These are phyloP conservation scores for Sclerotinia sclerotiorum DNA, from an alignment of 2,329 filamentous ascomycete genomes.

Conservation along the genomic window DNA sequence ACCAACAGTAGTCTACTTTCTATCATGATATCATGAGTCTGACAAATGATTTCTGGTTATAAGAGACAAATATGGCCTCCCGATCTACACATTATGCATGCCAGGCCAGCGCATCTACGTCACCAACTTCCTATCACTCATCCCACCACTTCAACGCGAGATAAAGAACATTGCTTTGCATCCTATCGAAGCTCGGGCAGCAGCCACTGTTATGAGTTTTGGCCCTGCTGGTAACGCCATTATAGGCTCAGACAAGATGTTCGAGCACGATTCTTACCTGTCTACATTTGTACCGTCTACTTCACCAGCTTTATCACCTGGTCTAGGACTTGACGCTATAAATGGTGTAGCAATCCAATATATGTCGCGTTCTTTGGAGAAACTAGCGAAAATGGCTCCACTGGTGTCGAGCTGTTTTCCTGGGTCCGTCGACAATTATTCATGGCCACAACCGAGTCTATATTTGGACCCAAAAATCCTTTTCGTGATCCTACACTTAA, in stretches of 20 bases:
- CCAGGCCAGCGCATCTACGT: not conserved
- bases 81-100: not conserved
- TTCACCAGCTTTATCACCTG: conserved; percentile 16
- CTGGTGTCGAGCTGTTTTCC: conserved; percentile 33
- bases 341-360: conserved; percentile 10
- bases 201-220: conserved; percentile 13
- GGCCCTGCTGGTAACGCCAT: conserved; percentile 11
- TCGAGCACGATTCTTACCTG: conserved; percentile 22
- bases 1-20: not conserved
- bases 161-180: not conserved
- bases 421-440: conserved; percentile 31
- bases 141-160: not conserved
- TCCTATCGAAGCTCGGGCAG: not conserved
- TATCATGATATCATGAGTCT: not conserved
- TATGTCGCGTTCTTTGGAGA: conserved; percentile 3
- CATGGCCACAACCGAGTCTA: conserved; percentile 33
- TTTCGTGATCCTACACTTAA: conserved; percentile 18
- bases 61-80: not conserved
- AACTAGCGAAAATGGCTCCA: not conserved
- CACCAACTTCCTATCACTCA: not conserved
- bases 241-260: conserved; percentile 16
- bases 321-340: conserved; percentile 21
- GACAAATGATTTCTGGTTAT: not conserved
- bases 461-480: conserved; percentile 49
- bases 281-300: conserved; percentile 15